These are phyloP conservation scores for Margaritispora aquatica DNA, from an alignment of 495 filamentous ascomycete species.

Conservation along the genomic window DNA sequence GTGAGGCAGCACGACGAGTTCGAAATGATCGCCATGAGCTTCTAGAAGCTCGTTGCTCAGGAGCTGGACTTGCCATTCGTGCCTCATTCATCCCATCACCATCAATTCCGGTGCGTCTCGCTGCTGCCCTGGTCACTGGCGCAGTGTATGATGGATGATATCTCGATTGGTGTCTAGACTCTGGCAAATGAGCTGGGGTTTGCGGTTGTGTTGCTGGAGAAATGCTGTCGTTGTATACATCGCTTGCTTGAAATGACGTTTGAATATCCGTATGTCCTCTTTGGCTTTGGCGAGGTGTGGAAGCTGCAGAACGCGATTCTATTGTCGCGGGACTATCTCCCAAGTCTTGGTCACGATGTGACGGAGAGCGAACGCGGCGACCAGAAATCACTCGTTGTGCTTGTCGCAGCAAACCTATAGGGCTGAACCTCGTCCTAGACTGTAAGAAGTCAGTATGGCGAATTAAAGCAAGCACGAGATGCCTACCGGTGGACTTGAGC, in stretches of 20 bases:
- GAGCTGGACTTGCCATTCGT: not conserved
- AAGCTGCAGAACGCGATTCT: slow-evolving; percentile 22
- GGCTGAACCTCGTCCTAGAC: slow-evolving; percentile 3
- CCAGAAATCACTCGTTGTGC: slow-evolving; percentile 15
- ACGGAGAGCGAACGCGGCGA: slow-evolving; percentile 27
- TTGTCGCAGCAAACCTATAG: slow-evolving; percentile 6
- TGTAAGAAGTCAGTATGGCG: no score
- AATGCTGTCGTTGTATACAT: slow-evolving; percentile 47
- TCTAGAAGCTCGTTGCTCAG: slow-evolving; percentile 1
- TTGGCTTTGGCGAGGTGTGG: slow-evolving; percentile 6
- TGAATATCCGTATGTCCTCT: not conserved
- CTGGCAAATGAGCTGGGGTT: slow-evolving; percentile 47
- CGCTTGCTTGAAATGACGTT: slow-evolving; percentile 18
- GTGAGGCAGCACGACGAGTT: slow-evolving; percentile 21
- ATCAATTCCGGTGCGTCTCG: not conserved
- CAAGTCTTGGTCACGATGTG: slow-evolving; percentile 14
- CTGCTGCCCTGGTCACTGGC: slow-evolving; percentile 22
- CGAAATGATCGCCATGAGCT: not conserved
- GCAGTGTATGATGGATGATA: slow-evolving; percentile 40
- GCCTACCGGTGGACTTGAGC: slow-evolving; percentile 1
- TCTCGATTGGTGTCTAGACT: slow-evolving; percentile 41
- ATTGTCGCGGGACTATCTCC: not conserved
- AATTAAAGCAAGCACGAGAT: no score
- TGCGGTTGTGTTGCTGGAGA: slow-evolving; percentile 46
- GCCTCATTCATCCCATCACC: slow-evolving; percentile 9